Evolutionary conservation across 169 alveolate species (phyloP), one percentile per base, ranked within the genome.

Genomic region (Cryptosporidium canis): DNA sequence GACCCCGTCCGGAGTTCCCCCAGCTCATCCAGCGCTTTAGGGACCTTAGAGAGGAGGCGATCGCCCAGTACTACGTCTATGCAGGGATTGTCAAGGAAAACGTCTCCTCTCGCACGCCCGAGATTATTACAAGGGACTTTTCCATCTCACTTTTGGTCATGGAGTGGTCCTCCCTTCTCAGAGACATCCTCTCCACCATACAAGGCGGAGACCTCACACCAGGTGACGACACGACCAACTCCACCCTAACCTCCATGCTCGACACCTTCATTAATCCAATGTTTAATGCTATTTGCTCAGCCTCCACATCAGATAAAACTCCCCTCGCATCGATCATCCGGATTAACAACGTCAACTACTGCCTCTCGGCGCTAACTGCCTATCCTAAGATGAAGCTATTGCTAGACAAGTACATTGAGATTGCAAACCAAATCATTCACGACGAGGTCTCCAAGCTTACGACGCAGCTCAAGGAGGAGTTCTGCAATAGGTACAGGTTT

Each of bases 21-120:
- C 61, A 14, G 6, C 37, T 77, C 8, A 77, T 77, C 18, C 87
- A 77, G n/a, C 68, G 71, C 1, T 61, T 77, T 77, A 58, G 27
- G n/a, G 87, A 77, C 45, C 41, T 77, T n/a, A 77, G 45, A 77
- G 87, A 77, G 29, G 87, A 77, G 12, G 87, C 87, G 3, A 77
- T 77, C 24, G 87, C 87, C 27, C 87, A 77, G 29, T 77, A 58
- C 39, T 77, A 56, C n/a, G 87, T 77, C 1, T 77, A 77, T 58
- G 61, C 87, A 8, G 72, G 71, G 7, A 56, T 77, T 18, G 72
- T 77, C 35, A 55, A 44, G 7, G 87, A 77, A 58, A 58, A 77
- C 58, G n/a, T 77, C n/a, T 56, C 71, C 1, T 43, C 61, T 61
- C 51, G 72, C 4, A 27, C 45, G 8, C 31, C 56, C 8, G 64